Evolutionary conservation across 805 yeast species (phyloP), one percentile per base, ranked within the genome.

Genomic region (Myxozyma udenii): DNA sequence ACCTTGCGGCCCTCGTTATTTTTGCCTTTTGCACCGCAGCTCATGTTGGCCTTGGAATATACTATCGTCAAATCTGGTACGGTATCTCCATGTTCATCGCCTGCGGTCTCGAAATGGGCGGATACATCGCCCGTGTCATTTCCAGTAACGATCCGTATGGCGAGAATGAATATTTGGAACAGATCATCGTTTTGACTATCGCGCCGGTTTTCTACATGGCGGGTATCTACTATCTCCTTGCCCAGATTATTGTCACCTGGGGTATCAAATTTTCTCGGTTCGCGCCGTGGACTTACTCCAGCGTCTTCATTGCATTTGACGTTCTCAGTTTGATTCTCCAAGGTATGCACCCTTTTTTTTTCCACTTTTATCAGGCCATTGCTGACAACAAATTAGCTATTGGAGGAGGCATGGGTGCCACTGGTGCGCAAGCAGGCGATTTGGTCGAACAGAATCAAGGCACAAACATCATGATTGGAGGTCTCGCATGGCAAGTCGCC

Each of bases 191-290:
- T 61, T 69, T 87, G 50, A 86, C 91, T 0, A 68, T 88, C 43
- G 91, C 87, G 0, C 96, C 96, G 0, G 87, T 87, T 19, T 84
- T 88, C 66, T 72, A 85, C 41, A 84, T 86, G 86, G 96, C 85
- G 3, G 95, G 91, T 1, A 73, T 88, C 2, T 89, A 88, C 68
- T 84, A 77, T 58, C 72, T 81, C 48, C 68, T 88, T 57, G 88
- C 85, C 4, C 84, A 86, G 66, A 61, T 84, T 44, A 72, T 82
- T 42, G 80, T 83, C 50, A 67, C 86, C 0, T 81, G 79, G 62
- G 87, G 87, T 1, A 70, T 72, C 50, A 63, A 70, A 16, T 16
- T 25, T 4, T 80, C 89, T 6, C 46, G 64, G 1, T 45, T 78
- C 33, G 72, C 69, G 51, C 90, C 91, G 5, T 73, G 78, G 73